phyloP scores from a whole-genome alignment of 148 eudicot genomes.

The Fagopyrum tataricum region DNA sequence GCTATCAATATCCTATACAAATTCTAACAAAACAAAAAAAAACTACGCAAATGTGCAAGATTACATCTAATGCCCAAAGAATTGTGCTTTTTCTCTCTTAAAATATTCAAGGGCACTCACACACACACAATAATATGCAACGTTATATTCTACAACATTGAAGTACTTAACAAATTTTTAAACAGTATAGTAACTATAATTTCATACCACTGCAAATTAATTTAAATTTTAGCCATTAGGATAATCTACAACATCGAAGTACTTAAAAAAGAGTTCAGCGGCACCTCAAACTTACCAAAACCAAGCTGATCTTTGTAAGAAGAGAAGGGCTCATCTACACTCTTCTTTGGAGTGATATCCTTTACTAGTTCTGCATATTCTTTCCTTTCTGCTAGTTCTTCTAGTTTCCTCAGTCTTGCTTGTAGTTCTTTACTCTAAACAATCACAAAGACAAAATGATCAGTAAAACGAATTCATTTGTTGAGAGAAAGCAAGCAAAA shows the following conservation, averaged over 20 bases:
- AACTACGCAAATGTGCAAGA: background rate
- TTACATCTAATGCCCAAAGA: background rate
- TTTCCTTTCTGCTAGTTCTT: constrained; percentile 76
- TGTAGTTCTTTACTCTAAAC: constrained; percentile 76
- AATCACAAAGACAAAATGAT: constrained; percentile 3
- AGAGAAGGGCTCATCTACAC: constrained; percentile 72
- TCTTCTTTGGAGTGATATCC: constrained; percentile 71
- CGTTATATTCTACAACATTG: background rate
- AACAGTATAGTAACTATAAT: background rate
- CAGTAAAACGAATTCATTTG: background rate
- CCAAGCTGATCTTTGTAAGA: constrained; percentile 96
- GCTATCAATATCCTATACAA: background rate
- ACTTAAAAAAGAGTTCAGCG: background rate
- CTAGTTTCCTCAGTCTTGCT: constrained; percentile 66
- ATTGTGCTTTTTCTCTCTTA: background rate
- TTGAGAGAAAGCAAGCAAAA: background rate
- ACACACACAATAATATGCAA: background rate
- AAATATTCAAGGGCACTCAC: too few species aligned
- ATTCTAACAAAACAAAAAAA: background rate
- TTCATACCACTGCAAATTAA: background rate
- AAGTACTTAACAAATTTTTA: background rate
- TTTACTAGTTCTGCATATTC: constrained; percentile 85
- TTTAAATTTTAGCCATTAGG: background rate
- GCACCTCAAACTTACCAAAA: constrained; percentile 47
- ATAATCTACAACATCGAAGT: background rate